Percentiles rank a stretch among this genome's conserved stretches.
phyloP scores from a whole-genome alignment of 805 yeast genomes.

The Teunomyces gatunensis region DNA sequence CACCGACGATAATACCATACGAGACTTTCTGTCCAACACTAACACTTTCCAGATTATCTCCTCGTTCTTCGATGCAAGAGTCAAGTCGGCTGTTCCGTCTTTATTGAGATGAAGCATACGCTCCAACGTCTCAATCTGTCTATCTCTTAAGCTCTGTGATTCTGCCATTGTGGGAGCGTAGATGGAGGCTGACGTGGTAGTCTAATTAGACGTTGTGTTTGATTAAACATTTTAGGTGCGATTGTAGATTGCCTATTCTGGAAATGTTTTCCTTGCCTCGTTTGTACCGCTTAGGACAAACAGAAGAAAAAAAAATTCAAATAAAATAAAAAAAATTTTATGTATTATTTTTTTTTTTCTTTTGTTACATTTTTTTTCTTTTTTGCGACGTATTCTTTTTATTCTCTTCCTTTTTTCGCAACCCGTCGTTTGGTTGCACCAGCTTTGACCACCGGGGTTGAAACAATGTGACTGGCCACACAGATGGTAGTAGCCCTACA shows the following conservation, averaged over 20 bases:
- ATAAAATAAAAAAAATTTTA: no score
- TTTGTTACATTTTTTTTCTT: no score
- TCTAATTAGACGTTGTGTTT: background rate
- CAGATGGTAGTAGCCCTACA: background rate
- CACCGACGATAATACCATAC: conserved; percentile 87
- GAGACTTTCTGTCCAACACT: conserved; percentile 75
- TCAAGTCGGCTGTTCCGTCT: conserved; percentile 52
- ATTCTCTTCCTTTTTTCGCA: background rate
- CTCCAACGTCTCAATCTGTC: conserved; percentile 47
- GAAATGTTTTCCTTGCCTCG: background rate
- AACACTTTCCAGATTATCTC: conserved; percentile 89
- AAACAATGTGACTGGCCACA: background rate
- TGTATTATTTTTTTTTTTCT: no score
- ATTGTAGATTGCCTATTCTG: conserved; percentile 7
- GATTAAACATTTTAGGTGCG: background rate
- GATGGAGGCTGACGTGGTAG: background rate
- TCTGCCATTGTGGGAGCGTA: background rate
- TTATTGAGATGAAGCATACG: conserved; percentile 83
- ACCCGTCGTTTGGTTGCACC: background rate
- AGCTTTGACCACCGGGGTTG: background rate
- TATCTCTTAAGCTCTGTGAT: conserved; percentile 19
- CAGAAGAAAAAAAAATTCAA: no score
- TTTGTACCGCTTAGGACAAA: no score
- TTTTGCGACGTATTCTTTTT: background rate
- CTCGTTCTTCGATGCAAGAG: conserved; percentile 55